Evolutionary conservation across 345 rosid species (phyloP).

Genomic region (Pugionium dolabratum): DNA sequence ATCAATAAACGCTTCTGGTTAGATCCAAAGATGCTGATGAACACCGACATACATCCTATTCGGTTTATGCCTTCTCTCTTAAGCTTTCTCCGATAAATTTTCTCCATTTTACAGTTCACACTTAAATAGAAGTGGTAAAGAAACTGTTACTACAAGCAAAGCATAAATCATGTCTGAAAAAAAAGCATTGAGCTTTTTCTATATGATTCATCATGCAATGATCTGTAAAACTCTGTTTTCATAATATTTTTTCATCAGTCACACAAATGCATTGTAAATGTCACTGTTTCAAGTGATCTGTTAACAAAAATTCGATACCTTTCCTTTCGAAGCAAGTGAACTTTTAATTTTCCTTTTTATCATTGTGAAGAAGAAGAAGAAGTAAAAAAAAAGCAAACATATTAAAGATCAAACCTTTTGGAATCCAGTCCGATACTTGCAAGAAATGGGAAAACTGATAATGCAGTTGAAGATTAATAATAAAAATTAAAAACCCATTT

Average conservation of each 20-base stretch:
- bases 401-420: constrained; percentile 34
- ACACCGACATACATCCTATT: constrained; percentile 37
- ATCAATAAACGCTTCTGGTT: constrained; percentile 36
- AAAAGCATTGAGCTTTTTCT: background rate
- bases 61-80: constrained; percentile 18
- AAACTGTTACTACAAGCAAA: constrained; percentile 41
- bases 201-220: constrained; percentile 25
- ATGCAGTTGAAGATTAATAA: constrained; percentile 15
- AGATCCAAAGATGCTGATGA: constrained; percentile 41
- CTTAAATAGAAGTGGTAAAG: background rate
- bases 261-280: constrained; percentile 31
- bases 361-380: background rate
- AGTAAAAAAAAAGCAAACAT: background rate
- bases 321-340: constrained; percentile 39
- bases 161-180: constrained; percentile 27
- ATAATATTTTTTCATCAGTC: constrained; percentile 25
- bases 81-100: constrained; percentile 6
- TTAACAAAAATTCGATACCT: constrained; percentile 27
- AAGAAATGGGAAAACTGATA: constrained; percentile 23
- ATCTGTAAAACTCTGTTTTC: constrained; percentile 38
- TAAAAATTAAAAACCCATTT: no score
- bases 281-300: constrained; percentile 32
- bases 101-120: constrained; percentile 34
- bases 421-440: constrained; percentile 35
- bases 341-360: background rate